These are phyloP conservation scores for Anthracocystis panici-leucophaei DNA, from an alignment of 1,284 basidiomycete genomes.

Conservation along the genomic window DNA sequence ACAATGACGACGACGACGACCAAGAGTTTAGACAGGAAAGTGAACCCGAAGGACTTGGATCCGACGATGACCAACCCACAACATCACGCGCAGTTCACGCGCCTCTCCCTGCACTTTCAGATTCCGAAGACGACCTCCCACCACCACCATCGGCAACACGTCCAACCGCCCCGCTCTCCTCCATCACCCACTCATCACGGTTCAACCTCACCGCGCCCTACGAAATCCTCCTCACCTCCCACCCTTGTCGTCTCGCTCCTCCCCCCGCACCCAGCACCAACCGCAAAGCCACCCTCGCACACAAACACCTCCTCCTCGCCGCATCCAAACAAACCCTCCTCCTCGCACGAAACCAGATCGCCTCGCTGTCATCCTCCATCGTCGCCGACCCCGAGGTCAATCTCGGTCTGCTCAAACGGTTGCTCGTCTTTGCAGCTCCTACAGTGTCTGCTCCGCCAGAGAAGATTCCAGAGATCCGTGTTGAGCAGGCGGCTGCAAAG, in stretches of 20 bases:
- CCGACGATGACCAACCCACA: slow-evolving; percentile 17
- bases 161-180: slow-evolving; percentile 22
- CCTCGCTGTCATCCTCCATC: slow-evolving; percentile 62
- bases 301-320: slow-evolving; percentile 13
- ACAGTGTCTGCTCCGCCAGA: slow-evolving; percentile 48
- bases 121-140: slow-evolving; percentile 15
- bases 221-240: slow-evolving; percentile 50
- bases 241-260: slow-evolving; percentile 33
- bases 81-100: slow-evolving; percentile 54
- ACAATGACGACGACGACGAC: slow-evolving; percentile 9
- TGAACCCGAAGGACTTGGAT: slow-evolving; percentile 25
- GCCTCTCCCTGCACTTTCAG: slow-evolving; percentile 18
- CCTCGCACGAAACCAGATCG: slow-evolving; percentile 68
- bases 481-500: slow-evolving; percentile 59
- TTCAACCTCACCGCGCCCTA: slow-evolving; percentile 62
- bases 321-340: slow-evolving; percentile 26
- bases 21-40: slow-evolving; percentile 21
- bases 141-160: neutral
- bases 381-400: slow-evolving; percentile 66
- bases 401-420: slow-evolving; percentile 57
- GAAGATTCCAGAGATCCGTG: slow-evolving; percentile 32
- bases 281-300: slow-evolving; percentile 14
- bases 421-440: slow-evolving; percentile 53
- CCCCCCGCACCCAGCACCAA: slow-evolving; percentile 3
- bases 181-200: slow-evolving; percentile 53